Base-by-base conservation (phyloP, 495 filamentous ascomycete genomes). In the Ramalina intermedia region DNA sequence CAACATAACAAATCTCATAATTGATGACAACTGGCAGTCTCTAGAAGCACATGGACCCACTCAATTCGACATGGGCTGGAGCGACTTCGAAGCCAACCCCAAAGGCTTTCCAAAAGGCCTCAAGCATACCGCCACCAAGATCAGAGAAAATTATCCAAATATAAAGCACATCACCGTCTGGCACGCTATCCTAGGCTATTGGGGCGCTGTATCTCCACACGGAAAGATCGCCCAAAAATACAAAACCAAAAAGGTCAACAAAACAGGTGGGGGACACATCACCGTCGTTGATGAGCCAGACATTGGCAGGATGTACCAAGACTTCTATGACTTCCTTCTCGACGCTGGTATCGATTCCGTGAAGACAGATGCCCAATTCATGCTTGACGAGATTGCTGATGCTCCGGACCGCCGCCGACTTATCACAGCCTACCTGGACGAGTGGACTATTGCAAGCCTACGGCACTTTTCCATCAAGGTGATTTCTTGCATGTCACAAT, bases 21-120 rank as follows among this genome's bases (percentile, higher is more conserved):
- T 96, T 47, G 90, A 96, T 55, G 91, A 98, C 59, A 94, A 94
- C 57, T 98, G 91, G 91, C 91, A 98, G 63, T 74, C 81, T 17
- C 69, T 94, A 38, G 70, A 83, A 49, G 76, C 72, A 65, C 54
- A 75, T 62, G 63, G 62, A n/a, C 52, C 67, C 20, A 59, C 62
- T 9, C 71, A 78, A 55, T 74, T 79, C 56, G 52, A 65, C 27
- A 65, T 71, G 21, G 64, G 72, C 11, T 83, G 78, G 81, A 68
- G 66, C 23, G 66, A 71, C 11, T 98, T 98, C 53, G 89, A 96
- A 60, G 91, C 88, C 4, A 84, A 94, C 46, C 69, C 78, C 16
- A 66, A 74, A 52, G 78, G 80, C 4, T 98, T 98, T 50, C 91
- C 91, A 0, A 64, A 70, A 6, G 91, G 91, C 2, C 66, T 98